Base-by-base conservation (phyloP, 495 filamentous ascomycete species). In the Collariella sp. region DNA sequence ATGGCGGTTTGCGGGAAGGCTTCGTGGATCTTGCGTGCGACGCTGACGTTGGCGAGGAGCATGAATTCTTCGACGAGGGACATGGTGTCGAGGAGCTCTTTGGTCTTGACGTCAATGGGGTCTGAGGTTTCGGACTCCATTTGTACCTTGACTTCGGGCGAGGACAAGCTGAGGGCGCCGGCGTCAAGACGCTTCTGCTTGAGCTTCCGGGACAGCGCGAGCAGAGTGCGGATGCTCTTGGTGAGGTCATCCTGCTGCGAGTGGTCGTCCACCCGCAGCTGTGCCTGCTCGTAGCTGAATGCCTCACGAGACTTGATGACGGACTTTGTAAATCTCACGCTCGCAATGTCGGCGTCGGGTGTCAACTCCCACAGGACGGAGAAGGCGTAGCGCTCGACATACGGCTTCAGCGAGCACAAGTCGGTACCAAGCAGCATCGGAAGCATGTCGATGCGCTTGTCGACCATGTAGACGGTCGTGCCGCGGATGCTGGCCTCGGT, bases 361-460 rank as follows among this genome's bases (percentile, higher is more conserved):
- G 87, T 87, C 50, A 98, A 74, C 67, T 98, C 94, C 94, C 93
- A 98, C 7, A 96, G 71, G 4, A 88, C 84, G 6, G 93, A 96
- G 70, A 98, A 98, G 12, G 94, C 90, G 65, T 89, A 98, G 12
- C 94, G 89, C 68, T 97, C 93, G 24, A 98, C 89, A 63, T 96
- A 94, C 5, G 94, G 94, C 62, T 97, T 97, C 33, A 98, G 78
- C 10, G 93, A 98, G 72, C 93, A 98, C 2, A 98, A 75, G 58
- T 98, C 93, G 2, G 93, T 98, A 29, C 93, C 93, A 15, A 98
- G 80, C 22, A 98, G 82, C 79, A 87, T 88, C 16, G 94, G 94
- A 65, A 98, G 77, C 94, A 98, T 98, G 72, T 98, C 93, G 60
- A 98, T 97, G 59, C 93, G 90, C 73, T 97, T 98, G 70, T 98